phyloP scores from a whole-genome alignment of 352 stramenopile species.

The Pythium grandisporangium region DNA sequence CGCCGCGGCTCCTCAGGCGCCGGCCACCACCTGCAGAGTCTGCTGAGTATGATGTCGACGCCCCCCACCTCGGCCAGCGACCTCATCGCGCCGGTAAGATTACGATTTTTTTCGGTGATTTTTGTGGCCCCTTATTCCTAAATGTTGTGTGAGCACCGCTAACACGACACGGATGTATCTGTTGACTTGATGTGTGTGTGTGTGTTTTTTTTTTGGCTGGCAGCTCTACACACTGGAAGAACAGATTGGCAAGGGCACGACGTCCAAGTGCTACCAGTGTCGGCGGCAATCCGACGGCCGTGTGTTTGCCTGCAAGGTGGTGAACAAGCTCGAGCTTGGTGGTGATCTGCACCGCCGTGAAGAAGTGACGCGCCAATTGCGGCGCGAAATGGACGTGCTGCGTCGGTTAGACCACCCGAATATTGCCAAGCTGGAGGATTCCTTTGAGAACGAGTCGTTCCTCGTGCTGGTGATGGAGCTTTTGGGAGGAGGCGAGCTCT shows the following conservation, averaged over 20 bases:
- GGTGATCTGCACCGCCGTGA: constrained; percentile 32
- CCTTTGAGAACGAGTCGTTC: neutral
- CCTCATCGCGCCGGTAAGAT: too few species aligned
- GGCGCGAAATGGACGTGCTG: constrained; percentile 61
- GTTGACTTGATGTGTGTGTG: neutral
- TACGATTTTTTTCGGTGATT: too few species aligned
- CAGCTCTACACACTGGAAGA: constrained; percentile 46
- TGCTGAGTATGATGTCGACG: too few species aligned
- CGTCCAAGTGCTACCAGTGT: constrained; percentile 63
- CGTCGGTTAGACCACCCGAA: constrained; percentile 38
- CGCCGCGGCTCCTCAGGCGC: too few species aligned
- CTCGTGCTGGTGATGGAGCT: constrained; percentile 46
- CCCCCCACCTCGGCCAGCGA: too few species aligned
- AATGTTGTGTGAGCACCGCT: too few species aligned
- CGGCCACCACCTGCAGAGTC: too few species aligned
- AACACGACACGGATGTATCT: too few species aligned
- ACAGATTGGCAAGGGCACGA: constrained; percentile 53
- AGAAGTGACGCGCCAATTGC: constrained; percentile 47
- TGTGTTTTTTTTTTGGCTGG: neutral
- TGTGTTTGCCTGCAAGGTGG: constrained; percentile 69
- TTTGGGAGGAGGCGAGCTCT: constrained; percentile 71
- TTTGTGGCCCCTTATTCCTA: too few species aligned
- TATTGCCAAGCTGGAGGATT: neutral
- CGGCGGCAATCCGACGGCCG: constrained; percentile 27
- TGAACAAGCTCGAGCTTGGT: constrained; percentile 56